Conservation (phyloP, 352 stramenopile genomes). For the Thalassiosira ordinaria region DNA sequence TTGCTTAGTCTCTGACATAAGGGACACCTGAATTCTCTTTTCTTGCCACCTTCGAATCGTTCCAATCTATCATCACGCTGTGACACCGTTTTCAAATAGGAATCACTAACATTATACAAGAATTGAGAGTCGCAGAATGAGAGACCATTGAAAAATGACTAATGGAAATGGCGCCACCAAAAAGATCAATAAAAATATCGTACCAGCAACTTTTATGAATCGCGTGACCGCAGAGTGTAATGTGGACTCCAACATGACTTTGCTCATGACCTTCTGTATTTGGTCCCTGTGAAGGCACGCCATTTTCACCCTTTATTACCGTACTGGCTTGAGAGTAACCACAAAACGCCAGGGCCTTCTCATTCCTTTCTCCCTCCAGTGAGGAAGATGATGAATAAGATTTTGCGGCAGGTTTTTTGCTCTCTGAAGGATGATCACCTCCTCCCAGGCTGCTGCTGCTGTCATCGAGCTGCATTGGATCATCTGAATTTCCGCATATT, state of each 20-base stretch:
- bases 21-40: conserved; percentile 95
- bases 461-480: conserved; percentile 31
- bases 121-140: no score
- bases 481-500: conserved; percentile 57
- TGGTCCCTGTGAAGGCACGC: conserved; percentile 32
- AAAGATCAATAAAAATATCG: not conserved
- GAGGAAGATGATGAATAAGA: not conserved
- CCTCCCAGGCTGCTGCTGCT: not conserved
- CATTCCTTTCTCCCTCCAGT: conserved; percentile 32
- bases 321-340: conserved; percentile 81
- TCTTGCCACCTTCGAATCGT: conserved; percentile 77
- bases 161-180: no score
- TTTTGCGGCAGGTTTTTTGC: conserved; percentile 5
- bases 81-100: conserved; percentile 91
- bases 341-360: conserved; percentile 81
- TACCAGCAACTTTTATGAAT: conserved; percentile 93
- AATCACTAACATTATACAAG: conserved; percentile 75
- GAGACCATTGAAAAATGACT: no score
- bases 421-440: conserved; percentile 7
- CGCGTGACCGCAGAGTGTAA: conserved; percentile 91
- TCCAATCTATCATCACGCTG: conserved; percentile 86
- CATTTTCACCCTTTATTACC: conserved; percentile 77
- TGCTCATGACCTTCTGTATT: conserved; percentile 17
- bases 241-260: conserved; percentile 77
- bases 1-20: conserved; percentile 97